Conservation (phyloP, 306 rosid species). For the Cucurbita argyrosperma region DNA sequence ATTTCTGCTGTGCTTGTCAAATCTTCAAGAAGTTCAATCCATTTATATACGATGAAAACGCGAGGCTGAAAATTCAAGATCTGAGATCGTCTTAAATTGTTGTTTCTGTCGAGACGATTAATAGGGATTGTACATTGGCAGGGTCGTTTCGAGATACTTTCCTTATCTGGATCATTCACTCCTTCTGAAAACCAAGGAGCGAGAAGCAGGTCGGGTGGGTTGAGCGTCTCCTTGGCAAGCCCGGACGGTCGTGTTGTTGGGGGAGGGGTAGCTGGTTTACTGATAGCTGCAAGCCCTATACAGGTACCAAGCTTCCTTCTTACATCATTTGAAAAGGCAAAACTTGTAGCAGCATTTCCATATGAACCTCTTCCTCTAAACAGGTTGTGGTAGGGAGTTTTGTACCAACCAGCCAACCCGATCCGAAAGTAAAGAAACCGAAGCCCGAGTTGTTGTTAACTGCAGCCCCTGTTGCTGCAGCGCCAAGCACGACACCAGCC, state of each 20-base stretch:
- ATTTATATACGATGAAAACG: not conserved
- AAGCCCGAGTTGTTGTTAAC: slow-evolving; percentile 19
- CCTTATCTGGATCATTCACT: slow-evolving; percentile 64
- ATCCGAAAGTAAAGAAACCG: slow-evolving; percentile 44
- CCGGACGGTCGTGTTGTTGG: slow-evolving; percentile 65
- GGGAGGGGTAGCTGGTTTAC: slow-evolving; percentile 65
- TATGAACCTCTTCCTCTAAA: not conserved
- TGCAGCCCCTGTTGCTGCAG: slow-evolving; percentile 2
- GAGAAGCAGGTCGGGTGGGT: slow-evolving; percentile 62
- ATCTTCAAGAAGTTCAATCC: not conserved
- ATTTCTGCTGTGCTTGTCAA: not conserved
- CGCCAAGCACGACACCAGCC: slow-evolving; percentile 21
- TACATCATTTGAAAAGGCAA: not conserved
- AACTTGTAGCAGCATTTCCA: not conserved
- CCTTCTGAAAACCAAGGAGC: slow-evolving; percentile 65
- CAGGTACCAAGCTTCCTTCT: slow-evolving; percentile 29
- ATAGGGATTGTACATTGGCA: slow-evolving; percentile 4
- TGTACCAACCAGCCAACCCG: slow-evolving; percentile 48
- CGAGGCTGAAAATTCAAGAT: not conserved
- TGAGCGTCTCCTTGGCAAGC: slow-evolving; percentile 60
- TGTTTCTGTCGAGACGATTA: not conserved
- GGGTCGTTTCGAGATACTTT: slow-evolving; percentile 79
- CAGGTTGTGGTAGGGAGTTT: slow-evolving; percentile 80
- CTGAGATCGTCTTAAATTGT: not conserved
- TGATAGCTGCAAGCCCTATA: slow-evolving; percentile 68